phyloP scores from a whole-genome alignment of 2,329 filamentous ascomycete species.

The Metarhizium album region DNA sequence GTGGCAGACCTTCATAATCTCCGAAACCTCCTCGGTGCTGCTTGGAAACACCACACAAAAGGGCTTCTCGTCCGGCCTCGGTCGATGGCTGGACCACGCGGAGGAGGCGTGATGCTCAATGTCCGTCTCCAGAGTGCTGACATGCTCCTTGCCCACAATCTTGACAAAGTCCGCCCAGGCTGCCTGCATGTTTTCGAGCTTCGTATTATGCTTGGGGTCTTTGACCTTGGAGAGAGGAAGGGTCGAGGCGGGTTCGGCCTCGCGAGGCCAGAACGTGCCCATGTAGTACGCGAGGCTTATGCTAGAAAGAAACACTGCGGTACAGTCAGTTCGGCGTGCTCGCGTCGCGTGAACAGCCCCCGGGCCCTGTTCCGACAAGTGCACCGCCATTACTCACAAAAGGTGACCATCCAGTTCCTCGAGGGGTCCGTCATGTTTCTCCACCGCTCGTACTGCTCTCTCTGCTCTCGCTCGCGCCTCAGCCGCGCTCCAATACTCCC shows the following conservation, averaged over 20 bases:
- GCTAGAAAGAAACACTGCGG: conserved; percentile 40
- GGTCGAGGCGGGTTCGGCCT: conserved; percentile 44
- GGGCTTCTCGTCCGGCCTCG: conserved; percentile 36
- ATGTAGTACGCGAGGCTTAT: conserved; percentile 46
- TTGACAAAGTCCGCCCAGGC: conserved; percentile 59
- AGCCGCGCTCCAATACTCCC: conserved; percentile 46
- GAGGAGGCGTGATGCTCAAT: conserved; percentile 47
- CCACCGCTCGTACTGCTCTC: conserved; percentile 37
- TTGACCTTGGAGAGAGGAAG: conserved; percentile 41
- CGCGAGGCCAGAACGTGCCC: conserved; percentile 43
- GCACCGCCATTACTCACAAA: conserved; percentile 32
- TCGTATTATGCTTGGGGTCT: conserved; percentile 45
- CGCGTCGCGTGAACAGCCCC: no score
- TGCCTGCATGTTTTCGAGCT: conserved; percentile 54
- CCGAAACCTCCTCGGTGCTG: conserved; percentile 73
- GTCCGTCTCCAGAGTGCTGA: conserved; percentile 48
- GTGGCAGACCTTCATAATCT: conserved; percentile 83
- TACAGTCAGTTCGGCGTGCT: conserved; percentile 6
- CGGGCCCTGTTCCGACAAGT: no score
- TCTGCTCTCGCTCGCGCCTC: conserved; percentile 42
- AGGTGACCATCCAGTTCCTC: conserved; percentile 41
- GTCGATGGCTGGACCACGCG: conserved; percentile 51
- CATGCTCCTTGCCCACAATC: conserved; percentile 53
- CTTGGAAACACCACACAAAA: conserved; percentile 68
- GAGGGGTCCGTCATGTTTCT: conserved; percentile 28